These are phyloP conservation scores for Elsinoe arachidis DNA, from an alignment of 2,329 filamentous ascomycete species.

Conservation along the genomic window DNA sequence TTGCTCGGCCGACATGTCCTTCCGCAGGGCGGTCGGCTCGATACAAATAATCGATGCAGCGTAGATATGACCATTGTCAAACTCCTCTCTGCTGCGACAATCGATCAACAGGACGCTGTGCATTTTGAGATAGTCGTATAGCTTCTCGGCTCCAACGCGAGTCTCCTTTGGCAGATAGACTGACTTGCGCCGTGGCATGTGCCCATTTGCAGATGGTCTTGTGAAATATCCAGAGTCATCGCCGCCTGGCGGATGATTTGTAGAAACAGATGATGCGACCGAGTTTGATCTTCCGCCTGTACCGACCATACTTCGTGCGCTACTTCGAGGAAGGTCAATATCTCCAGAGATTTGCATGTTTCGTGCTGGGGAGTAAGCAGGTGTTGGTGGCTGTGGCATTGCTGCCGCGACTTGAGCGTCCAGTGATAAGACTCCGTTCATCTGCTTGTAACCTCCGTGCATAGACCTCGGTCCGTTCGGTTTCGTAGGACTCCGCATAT, in stretches of 20 bases:
- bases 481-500: constrained; percentile 15
- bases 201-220: constrained; percentile 17
- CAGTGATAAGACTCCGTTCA: constrained; percentile 31
- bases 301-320: constrained; percentile 54
- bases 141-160: constrained; percentile 59
- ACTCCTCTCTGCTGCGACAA: constrained; percentile 68
- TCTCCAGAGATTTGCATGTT: constrained; percentile 59
- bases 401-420: constrained; percentile 45
- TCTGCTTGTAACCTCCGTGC: constrained; percentile 23
- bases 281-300: constrained; percentile 47
- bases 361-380: constrained; percentile 69
- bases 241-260: constrained; percentile 28
- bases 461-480: constrained; percentile 45
- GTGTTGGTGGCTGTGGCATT: constrained; percentile 62
- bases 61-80: constrained; percentile 83
- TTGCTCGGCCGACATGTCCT: constrained; percentile 57
- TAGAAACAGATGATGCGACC: constrained; percentile 28
- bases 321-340: constrained; percentile 57
- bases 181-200: constrained; percentile 31
- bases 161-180: constrained; percentile 46
- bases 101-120: constrained; percentile 75
- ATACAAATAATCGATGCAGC: constrained; percentile 78
- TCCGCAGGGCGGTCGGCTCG: constrained; percentile 68
- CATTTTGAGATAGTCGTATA: constrained; percentile 60
- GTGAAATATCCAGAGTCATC: constrained; percentile 35